phyloP scores from a whole-genome alignment of 176 grass and related monocot species.

The Triticum urartu region DNA sequence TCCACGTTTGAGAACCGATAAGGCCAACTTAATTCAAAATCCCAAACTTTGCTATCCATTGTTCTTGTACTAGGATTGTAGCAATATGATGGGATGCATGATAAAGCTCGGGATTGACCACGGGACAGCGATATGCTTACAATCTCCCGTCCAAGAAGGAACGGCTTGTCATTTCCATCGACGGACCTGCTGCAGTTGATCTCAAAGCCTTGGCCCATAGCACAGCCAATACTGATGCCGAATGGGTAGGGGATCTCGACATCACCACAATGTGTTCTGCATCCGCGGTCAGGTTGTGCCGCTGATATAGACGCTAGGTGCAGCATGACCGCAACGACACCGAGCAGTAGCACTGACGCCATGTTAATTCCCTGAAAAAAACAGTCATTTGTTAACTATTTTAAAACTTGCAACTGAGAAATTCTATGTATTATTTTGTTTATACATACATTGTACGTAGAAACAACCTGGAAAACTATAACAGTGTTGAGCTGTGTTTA shows the following conservation, averaged over 20 bases:
- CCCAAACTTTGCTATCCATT: accelerated
- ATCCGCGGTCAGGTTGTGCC: neutral
- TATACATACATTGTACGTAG: no score
- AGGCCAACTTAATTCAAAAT: neutral
- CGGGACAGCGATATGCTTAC: neutral
- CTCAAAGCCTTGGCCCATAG: neutral
- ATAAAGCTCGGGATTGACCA: conserved; percentile 10
- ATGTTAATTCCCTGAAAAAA: neutral
- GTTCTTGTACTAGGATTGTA: neutral
- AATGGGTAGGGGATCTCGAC: conserved; percentile 27
- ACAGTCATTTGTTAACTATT: no score
- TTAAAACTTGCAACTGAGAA: no score
- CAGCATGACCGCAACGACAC: neutral
- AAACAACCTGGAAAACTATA: no score
- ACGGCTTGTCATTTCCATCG: neutral
- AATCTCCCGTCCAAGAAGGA: neutral
- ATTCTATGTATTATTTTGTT: no score
- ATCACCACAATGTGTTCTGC: conserved; percentile 12
- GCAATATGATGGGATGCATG: neutral
- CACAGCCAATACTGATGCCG: neutral
- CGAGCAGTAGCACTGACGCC: neutral
- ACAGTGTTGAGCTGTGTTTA: no score
- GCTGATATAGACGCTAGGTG: neutral
- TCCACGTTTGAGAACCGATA: neutral
- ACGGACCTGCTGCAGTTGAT: neutral